A percentile compares a stretch with the other conserved stretches of the same genome.
Conservation (phyloP, 2,329 filamentous ascomycete genomes). For the Alternaria sp. region DNA sequence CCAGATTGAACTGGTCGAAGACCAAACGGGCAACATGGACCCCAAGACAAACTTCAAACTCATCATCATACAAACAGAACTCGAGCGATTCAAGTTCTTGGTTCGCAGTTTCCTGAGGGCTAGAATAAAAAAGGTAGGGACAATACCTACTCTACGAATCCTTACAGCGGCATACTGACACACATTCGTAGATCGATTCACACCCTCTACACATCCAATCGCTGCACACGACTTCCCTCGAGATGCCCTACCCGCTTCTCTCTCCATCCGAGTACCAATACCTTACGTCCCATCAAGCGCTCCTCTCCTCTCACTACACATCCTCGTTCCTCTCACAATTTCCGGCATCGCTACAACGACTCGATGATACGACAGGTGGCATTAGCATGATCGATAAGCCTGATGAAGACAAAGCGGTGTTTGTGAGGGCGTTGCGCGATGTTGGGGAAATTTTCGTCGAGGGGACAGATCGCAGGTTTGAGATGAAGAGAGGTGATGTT, state of each 20-base stretch:
- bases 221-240: conserved; percentile 56
- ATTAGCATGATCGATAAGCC: conserved; percentile 92
- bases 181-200: conserved; percentile 70
- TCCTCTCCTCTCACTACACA: conserved; percentile 85
- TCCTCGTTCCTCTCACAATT: conserved; percentile 86
- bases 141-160: no score
- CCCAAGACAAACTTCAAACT: conserved; percentile 91
- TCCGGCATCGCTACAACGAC: conserved; percentile 76
- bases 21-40: conserved; percentile 82
- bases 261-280: conserved; percentile 82
- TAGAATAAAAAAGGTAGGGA: conserved; percentile 80
- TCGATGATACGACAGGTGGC: conserved; percentile 90
- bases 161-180: conserved; percentile 12
- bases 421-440: conserved; percentile 75
- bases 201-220: conserved; percentile 77
- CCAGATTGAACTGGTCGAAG: conserved; percentile 60
- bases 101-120: conserved; percentile 83
- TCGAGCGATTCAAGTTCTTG: conserved; percentile 92
- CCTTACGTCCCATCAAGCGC: conserved; percentile 81
- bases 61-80: conserved; percentile 94
- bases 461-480: conserved; percentile 65
- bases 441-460: conserved; percentile 63
- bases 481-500: conserved; percentile 60
- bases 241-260: conserved; percentile 60
- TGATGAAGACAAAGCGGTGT: conserved; percentile 83